Evolutionary conservation across 2,329 filamentous ascomycete genomes (phyloP), one percentile per base, ranked within the genome.

Genomic region (Fusarium subglutinans): DNA sequence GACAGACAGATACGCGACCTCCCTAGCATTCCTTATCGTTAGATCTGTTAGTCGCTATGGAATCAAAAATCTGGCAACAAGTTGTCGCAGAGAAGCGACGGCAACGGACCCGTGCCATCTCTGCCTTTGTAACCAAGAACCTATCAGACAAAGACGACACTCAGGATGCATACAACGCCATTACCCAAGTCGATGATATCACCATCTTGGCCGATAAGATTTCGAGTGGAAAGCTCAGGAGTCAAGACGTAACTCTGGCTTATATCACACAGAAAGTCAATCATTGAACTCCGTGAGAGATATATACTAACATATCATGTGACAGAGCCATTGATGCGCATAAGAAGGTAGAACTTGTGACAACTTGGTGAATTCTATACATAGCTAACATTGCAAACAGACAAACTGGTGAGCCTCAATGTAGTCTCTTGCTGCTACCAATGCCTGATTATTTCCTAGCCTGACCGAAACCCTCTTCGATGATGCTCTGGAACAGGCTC

Each of bases 391-490:
- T 1, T 1, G 8, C 10, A 2, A 0, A 15, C 8, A 73, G 71
- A 72, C 70, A 14, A 73, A 73, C 11, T 73, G 71, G 71, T 70
- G 59, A 63, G 50, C 7, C 9, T 6, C 1, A 26, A 12, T 26
- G 17, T 26, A 37, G 13, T 12, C n/a, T 24, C 30, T 37, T 26
- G 4, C n/a, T 53, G 6, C 12, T 24, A 26, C 48, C 13, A 26
- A 24, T 8, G 17, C 3, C 48, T 53, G n/a, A 53, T 20, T 6
- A 37, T 20, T 20, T 53, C 14, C 17, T 26, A 53, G 71, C 24
- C 40, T 74, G 8, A 74, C 71, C 1, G 77, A 77, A 35, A 55
- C 76, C 5, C 26, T 69, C 5, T 78, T 78, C 22, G 28, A 72
- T 18, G 75, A 77, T 26, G 76, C 75, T 3, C 7, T 78, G 1